Base-by-base conservation (phyloP, 306 rosid genomes). In the Vigna hirtella region DNA sequence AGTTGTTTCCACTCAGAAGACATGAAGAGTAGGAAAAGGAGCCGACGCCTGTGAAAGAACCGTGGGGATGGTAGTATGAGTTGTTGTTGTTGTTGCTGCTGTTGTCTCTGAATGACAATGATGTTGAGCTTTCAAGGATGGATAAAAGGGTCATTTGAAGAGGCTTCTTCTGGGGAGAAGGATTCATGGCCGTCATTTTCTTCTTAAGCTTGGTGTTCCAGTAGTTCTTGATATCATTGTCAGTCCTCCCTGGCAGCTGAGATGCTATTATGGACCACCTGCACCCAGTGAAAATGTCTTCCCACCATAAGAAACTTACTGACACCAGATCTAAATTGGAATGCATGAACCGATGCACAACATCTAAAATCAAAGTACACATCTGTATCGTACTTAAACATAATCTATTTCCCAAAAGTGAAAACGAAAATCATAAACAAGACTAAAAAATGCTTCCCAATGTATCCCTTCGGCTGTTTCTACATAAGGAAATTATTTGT, bases 181-280 rank as follows among this genome's bases (percentile, higher is more conserved):
- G 71, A 59, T 79, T 79, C 58, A 79, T 63, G 67, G 74, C 70
- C 86, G 87, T 83, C 43, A 87, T 71, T 73, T 92, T 94, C 84
- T 92, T 94, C 93, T 90, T 94, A 4, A 94, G 96, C 79, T 90
- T 92, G n/a, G 97, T 92, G 91, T 94, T 94, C 98, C 98, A 94
- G 61, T 94, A 89, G 83, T 94, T 94, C 83, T 94, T 94, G 32
- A 94, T 88, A 70, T 94, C 97, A 77, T 94, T 94, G 81, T 94
- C 98, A 5, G 98, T 94, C 73, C 98, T 88, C 2, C 97, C 97
- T 11, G 91, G 91, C 72, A 94, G 75, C 73, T 89, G 94, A 81
- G 93, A 87, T 80, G 98, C 98, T 81, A 94, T 94, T 40, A 94
- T 81, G 76, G 98, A 94, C 98, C 98, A 94, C 87, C 98, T 94